Evolutionary conservation across 305 asterid genomes (phyloP), one percentile per base, ranked within the genome.

Genomic region (Rubia peregrina): DNA sequence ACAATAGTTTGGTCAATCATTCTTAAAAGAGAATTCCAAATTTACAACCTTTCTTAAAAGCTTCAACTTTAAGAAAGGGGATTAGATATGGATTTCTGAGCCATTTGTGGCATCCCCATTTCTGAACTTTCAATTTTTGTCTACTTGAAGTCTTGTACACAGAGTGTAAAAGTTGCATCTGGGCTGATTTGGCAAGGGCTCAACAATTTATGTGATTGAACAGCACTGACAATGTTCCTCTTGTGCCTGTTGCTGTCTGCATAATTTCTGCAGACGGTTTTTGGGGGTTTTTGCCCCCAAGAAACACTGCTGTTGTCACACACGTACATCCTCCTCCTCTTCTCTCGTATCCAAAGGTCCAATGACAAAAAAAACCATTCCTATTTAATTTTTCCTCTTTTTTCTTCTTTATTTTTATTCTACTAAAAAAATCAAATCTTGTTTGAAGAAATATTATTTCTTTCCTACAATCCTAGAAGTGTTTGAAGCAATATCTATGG

Each of bases 221-320:
- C 95, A 67, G 83, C 81, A 73, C 87, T 71, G 77, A 66, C 87
- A 82, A 78, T 85, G 89, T 88, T 90, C 89, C 85, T 30, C 33
- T 83, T 85, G 48, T 88, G 90, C 84, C 77, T 76, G 55, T 11
- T 38, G 68, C 62, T 51, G 57, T 40, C 82, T 42, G 41, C 82
- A 72, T 77, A 73, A 78, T 61, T 80, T 11, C 30, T 30, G 57
- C 57, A 51, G 57, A 51, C 57, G 57, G 57, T 5, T 40, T 42
- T 80, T 40, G 36, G 77, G 69, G 78, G 61, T 81, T 66, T 78
- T 80, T 70, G 70, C 73, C 55, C 65, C 60, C 70, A 78, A 71
- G 73, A 19, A 55, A 61, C 65, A 48, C 43, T n/a, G 33, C 57
- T 51, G 57, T 17, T 51, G 41, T 60, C 22, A 19, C 67, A 14